Conservation (phyloP, 495 filamentous ascomycete species). For the Trichoderma reesei region DNA sequence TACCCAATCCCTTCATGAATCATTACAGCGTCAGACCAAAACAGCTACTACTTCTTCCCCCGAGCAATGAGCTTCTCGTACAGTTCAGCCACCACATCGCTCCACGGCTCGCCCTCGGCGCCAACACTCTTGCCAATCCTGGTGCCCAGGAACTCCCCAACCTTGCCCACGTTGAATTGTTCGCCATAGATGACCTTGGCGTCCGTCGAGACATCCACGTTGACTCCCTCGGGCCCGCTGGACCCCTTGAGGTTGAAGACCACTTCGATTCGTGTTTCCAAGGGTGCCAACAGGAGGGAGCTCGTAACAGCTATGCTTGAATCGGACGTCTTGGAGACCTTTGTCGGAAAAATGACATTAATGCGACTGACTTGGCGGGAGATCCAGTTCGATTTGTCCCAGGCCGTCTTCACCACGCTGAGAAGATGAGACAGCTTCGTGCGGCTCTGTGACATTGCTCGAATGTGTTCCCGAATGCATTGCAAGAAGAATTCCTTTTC, state of each 20-base stretch:
- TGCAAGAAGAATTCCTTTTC: slow-evolving; percentile 65
- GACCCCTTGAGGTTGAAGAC: slow-evolving; percentile 26
- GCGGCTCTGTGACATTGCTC: slow-evolving; percentile 39
- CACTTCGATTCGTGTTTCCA: slow-evolving; percentile 53
- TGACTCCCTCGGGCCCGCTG: slow-evolving; percentile 24
- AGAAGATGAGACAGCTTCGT: slow-evolving; percentile 47
- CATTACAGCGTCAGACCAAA: not conserved
- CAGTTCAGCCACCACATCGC: slow-evolving; percentile 45
- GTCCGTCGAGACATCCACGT: slow-evolving; percentile 33
- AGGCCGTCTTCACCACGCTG: slow-evolving; percentile 42
- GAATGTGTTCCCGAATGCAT: slow-evolving; percentile 48
- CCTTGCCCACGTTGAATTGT: slow-evolving; percentile 51
- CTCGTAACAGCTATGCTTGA: slow-evolving; percentile 43
- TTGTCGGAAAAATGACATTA: slow-evolving; percentile 43
- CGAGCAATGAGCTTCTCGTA: slow-evolving; percentile 43
- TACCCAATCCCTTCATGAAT: not conserved
- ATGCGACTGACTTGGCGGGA: slow-evolving; percentile 46
- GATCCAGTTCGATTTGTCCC: slow-evolving; percentile 47
- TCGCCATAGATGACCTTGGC: slow-evolving; percentile 59
- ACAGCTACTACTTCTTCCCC: slow-evolving; percentile 32
- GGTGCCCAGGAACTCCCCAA: slow-evolving; percentile 47
- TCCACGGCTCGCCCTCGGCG: slow-evolving; percentile 40
- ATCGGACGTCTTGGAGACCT: slow-evolving; percentile 44
- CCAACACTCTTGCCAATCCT: slow-evolving; percentile 32
- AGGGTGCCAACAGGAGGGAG: slow-evolving; percentile 43